These are phyloP conservation scores for Exophiala sp. DNA, from an alignment of 2,329 filamentous ascomycete species.

Conservation along the genomic window DNA sequence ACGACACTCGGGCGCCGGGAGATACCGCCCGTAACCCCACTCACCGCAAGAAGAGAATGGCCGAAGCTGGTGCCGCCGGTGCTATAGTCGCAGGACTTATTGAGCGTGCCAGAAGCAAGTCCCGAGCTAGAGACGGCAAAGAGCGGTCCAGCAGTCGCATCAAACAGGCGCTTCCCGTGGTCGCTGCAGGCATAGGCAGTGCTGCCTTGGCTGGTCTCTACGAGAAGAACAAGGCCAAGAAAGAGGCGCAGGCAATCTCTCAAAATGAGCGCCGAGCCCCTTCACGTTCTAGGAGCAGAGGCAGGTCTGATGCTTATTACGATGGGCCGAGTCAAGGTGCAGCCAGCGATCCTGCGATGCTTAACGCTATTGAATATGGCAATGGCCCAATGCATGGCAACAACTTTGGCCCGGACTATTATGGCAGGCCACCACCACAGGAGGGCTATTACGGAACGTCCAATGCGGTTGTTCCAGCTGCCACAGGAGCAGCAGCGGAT, in stretches of 20 bases:
- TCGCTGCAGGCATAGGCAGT: constrained; percentile 58
- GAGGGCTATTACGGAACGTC: constrained; percentile 37
- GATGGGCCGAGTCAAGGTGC: constrained; percentile 43
- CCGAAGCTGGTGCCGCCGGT: constrained; percentile 59
- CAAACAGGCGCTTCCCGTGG: constrained; percentile 56
- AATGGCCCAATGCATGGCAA: constrained; percentile 60
- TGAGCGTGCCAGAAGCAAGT: constrained; percentile 56
- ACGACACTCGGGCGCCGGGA: constrained; percentile 27
- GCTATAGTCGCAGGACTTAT: constrained; percentile 61
- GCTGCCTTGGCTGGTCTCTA: constrained; percentile 61
- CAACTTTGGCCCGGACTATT: constrained; percentile 46
- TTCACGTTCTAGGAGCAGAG: constrained; percentile 46
- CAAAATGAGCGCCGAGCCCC: constrained; percentile 29
- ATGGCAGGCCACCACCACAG: constrained; percentile 40
- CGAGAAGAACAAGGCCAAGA: constrained; percentile 60
- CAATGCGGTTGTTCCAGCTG: constrained; percentile 42
- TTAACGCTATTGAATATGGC: constrained; percentile 56
- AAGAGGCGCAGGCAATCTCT: constrained; percentile 41
- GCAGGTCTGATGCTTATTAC: constrained; percentile 38
- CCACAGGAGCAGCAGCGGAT: constrained; percentile 29
- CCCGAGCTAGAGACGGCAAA: constrained; percentile 50
- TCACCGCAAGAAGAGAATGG: constrained; percentile 57
- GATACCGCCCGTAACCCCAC: constrained; percentile 38
- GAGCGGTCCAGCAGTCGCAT: constrained; percentile 55
- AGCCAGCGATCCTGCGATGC: constrained; percentile 48